These are phyloP conservation scores for Alternaria solani DNA, from an alignment of 2,329 filamentous ascomycete species.

Conservation along the genomic window DNA sequence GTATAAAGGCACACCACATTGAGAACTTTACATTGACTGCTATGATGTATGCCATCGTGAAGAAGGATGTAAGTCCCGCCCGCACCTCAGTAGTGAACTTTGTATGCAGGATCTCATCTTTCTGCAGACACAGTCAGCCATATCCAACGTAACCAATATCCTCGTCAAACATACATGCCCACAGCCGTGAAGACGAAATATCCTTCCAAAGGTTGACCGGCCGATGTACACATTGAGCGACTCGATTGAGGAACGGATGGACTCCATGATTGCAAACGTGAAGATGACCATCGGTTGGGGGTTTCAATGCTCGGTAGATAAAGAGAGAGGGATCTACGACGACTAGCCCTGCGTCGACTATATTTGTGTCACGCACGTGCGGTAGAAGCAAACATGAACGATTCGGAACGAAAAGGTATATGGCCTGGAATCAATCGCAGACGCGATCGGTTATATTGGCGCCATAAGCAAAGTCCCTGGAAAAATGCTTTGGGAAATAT, in stretches of 20 bases:
- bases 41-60: conserved; percentile 56
- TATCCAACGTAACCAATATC: background rate
- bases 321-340: background rate
- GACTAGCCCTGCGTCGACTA: conserved; percentile 8
- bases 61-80: conserved; percentile 76
- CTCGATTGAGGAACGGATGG: conserved; percentile 26
- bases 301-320: conserved; percentile 12
- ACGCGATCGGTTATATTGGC: conserved; percentile 13
- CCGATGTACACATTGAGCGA: conserved; percentile 37
- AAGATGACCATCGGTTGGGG: conserved; percentile 4
- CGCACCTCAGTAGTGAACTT: conserved; percentile 84
- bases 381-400: conserved; percentile 25
- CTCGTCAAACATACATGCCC: conserved; percentile 71
- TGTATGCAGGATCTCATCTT: conserved; percentile 75
- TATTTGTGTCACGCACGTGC: conserved; percentile 16
- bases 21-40: conserved; percentile 36
- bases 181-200: conserved; percentile 80
- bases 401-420: conserved; percentile 12
- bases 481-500: conserved; percentile 1
- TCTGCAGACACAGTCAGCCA: conserved; percentile 55
- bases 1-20: background rate
- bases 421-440: conserved; percentile 8
- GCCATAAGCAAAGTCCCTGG: conserved; percentile 18
- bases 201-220: conserved; percentile 49
- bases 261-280: conserved; percentile 32